These are phyloP conservation scores for Lumnitzera racemosa DNA, from an alignment of 345 rosid genomes.

Conservation along the genomic window DNA sequence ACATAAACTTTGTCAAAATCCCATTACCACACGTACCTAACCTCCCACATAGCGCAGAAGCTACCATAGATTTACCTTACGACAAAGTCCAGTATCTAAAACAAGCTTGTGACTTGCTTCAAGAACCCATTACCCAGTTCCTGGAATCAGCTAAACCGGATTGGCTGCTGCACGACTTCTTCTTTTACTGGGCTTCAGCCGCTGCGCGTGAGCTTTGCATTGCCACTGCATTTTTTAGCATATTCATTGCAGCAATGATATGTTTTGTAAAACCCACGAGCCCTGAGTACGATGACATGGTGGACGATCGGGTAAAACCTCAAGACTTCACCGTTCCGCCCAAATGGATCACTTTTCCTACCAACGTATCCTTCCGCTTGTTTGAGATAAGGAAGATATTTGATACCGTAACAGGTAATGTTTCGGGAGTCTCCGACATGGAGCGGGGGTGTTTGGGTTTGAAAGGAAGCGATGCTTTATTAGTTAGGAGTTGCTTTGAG, in stretches of 20 bases:
- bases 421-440: slow-evolving; percentile 13
- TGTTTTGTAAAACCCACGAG: slow-evolving; percentile 6
- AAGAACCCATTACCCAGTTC: slow-evolving; percentile 8
- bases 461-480: slow-evolving; percentile 23
- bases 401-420: slow-evolving; percentile 12
- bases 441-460: slow-evolving; percentile 11
- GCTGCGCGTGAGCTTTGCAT: slow-evolving; percentile 10
- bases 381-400: slow-evolving; percentile 20
- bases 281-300: not conserved
- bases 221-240: slow-evolving; percentile 12
- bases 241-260: slow-evolving; percentile 6
- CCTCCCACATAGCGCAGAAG: slow-evolving; percentile 20
- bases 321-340: slow-evolving; percentile 23
- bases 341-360: slow-evolving; percentile 33
- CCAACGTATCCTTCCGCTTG: slow-evolving; percentile 15
- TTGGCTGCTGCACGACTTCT: slow-evolving; percentile 27
- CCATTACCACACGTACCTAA: slow-evolving; percentile 15
- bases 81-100: slow-evolving; percentile 20
- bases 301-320: slow-evolving; percentile 6
- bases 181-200: slow-evolving; percentile 15
- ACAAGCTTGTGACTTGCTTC: slow-evolving; percentile 24
- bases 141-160: slow-evolving; percentile 13
- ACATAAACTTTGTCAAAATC: slow-evolving; percentile 12
- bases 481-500: slow-evolving; percentile 40
- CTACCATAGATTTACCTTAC: slow-evolving; percentile 23